Base-by-base conservation (phyloP, 805 yeast genomes). In the Huiozyma naganishii region DNA sequence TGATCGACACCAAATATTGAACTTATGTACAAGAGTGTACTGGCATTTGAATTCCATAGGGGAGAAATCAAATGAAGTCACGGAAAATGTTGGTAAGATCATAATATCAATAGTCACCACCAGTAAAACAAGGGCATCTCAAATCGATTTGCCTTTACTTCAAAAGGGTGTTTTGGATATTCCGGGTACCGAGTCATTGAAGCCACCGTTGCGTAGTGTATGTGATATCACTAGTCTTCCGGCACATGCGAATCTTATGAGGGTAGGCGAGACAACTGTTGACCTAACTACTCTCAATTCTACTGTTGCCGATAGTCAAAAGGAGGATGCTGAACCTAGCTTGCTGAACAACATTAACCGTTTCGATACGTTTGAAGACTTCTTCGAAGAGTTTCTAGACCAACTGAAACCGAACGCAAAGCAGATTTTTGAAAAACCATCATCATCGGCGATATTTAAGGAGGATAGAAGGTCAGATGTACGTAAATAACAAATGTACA, bases 41-140 rank as follows among this genome's bases (percentile, higher is more conserved):
- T 77, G 81, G 81, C 77, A 74, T 48, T 57, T 77, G 47, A 75
- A 72, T 46, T 69, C 74, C 29, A 70, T 74, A 47, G 81, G 81
- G 1, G 79, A 74, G 45, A 69, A 69, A 44, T 67, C 68, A 51
- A 76, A 74, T 49, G 81, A 76, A 53, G 79, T 78, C 3, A 76
- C 80, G 0, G 79, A 73, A 45, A 74, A 78, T 5, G 77, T 77
- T 34, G 80, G 80, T 2, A 69, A 69, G 42, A 72, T 77, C 40
- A 71, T 77, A 40, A 71, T 70, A 49, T 67, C 71, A 28, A 57
- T 77, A 28, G 74, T 76, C 28, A 77, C 73, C 41, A 58, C 65
- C 2, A 70, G 74, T 7, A 64, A 59, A 44, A 56, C 54, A 34
- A 47, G 54, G 36, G 52, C 50, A 6, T 41, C 28, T 7, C 27